Base-by-base conservation (phyloP, 345 rosid genomes). In the Salix suchowensis region DNA sequence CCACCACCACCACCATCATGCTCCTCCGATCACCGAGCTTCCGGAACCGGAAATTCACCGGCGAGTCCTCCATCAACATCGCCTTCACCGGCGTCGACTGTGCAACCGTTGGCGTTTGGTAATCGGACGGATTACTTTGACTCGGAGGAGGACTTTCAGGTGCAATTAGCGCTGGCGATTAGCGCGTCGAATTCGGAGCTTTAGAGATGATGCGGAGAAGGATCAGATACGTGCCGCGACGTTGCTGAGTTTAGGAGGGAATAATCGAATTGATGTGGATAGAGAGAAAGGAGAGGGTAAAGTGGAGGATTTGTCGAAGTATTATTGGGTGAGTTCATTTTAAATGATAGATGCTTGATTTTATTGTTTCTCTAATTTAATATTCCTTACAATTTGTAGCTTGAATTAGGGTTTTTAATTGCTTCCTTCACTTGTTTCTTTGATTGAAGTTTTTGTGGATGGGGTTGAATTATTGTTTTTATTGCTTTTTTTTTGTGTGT, bases 211-310 rank as follows among this genome's bases (percentile, higher is more conserved):
- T 80, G 84, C 88, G 32, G 94, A 90, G 90, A 92, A 87, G 82
- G 91, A 96, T 83, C 96, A 89, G 97, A 96, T 96, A 90, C 92
- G 94, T n/a, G 91, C 94, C 7, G 91, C 94, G 48, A 89, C 90
- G 65, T 72, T 89, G 77, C 61, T 87, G 85, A 92, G 99, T 77
- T 77, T 94, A 82, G 94, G 96, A 39, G 81, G 12, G 46, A 19
- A 68, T 23, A 42, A 84, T 60, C 86, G 82, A 85, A 82, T 81
- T 72, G 94, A 90, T 67, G 79, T 83, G 30, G 79, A 77, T 73
- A 86, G 90, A 83, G 90, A 90, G 74, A 84, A 86, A 52, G 89
- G 85, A 55, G 94, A 89, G 70, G 82, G 79, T 55, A 79, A 89
- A 18, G 92, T 94, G 1, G 91, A 94, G 88, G 81, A 84, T 74